Percentiles rank a stretch among this genome's conserved stretches.
Conservation (phyloP, 2,329 filamentous ascomycete species). For the Xylaria sp. region DNA sequence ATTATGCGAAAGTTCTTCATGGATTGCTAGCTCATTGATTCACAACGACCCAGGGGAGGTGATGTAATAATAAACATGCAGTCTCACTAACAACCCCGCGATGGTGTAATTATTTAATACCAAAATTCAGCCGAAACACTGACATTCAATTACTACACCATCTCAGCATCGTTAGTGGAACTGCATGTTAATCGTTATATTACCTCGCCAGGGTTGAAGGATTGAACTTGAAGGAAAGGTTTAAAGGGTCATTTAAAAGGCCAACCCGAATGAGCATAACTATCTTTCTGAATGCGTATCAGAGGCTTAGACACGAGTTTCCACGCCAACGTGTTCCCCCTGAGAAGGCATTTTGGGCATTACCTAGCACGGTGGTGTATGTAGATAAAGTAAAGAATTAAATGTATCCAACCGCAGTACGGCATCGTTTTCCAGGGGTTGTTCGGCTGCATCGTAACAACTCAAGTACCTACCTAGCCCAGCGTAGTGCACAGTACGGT, state of each 20-base stretch:
- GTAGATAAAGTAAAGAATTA: too few species aligned
- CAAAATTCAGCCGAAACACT: too few species aligned
- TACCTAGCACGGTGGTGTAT: background rate
- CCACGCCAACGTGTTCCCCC: background rate
- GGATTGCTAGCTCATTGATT: background rate
- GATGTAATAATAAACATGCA: too few species aligned
- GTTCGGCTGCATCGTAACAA: background rate
- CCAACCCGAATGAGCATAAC: background rate
- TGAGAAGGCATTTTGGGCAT: background rate
- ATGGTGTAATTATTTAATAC: too few species aligned
- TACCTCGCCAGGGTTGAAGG: too few species aligned
- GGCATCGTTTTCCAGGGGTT: background rate
- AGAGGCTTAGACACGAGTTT: background rate
- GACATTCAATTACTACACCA: too few species aligned
- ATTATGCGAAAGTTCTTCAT: background rate
- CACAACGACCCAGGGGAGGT: too few species aligned
- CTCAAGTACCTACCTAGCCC: background rate
- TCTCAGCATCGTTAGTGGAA: too few species aligned
- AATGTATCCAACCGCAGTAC: background rate
- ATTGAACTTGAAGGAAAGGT: background rate
- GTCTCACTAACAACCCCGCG: too few species aligned
- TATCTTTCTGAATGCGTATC: background rate
- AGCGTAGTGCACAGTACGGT: background rate
- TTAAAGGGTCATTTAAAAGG: background rate
- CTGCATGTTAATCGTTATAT: too few species aligned